Evolutionary conservation across 2,329 filamentous ascomycete genomes (phyloP).

Genomic region (Cladosporium sp.): DNA sequence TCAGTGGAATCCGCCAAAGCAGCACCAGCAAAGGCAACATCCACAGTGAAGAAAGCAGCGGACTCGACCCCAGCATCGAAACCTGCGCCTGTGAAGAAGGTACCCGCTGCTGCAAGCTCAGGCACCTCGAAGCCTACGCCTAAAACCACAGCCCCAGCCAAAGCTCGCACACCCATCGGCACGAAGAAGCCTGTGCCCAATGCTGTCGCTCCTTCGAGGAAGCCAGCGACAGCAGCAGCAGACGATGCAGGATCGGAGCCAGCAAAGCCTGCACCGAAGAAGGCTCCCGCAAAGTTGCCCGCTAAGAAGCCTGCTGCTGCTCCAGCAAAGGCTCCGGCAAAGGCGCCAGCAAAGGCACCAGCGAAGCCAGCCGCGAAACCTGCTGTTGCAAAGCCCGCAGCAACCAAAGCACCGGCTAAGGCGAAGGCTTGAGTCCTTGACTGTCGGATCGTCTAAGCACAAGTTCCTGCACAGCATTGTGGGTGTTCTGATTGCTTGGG

Average conservation of each 20-base stretch:
- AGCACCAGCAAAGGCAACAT: neutral
- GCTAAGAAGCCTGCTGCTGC: slow-evolving; percentile 10
- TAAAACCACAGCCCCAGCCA: slow-evolving; percentile 12
- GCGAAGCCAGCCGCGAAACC: slow-evolving; percentile 6
- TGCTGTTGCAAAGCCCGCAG: slow-evolving; percentile 1
- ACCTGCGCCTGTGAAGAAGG: slow-evolving; percentile 6
- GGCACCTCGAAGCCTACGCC: neutral
- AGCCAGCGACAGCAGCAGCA: neutral
- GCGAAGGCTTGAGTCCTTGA: neutral
- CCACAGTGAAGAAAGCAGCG: slow-evolving; percentile 13
- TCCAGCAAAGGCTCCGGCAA: neutral
- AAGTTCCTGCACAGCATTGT: neutral
- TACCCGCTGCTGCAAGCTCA: neutral
- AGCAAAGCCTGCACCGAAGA: slow-evolving; percentile 20
- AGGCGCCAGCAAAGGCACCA: neutral
- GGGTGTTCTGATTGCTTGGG: neutral
- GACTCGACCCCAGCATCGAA: neutral
- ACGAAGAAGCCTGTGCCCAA: slow-evolving; percentile 13
- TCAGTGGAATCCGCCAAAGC: neutral
- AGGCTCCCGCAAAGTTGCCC: slow-evolving; percentile 4
- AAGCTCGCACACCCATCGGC: slow-evolving; percentile 11
- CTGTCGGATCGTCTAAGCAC: neutral
- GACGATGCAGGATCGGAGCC: slow-evolving; percentile 1
- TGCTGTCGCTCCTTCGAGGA: slow-evolving; percentile 16
- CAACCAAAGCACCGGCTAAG: neutral